These are phyloP conservation scores for Theobroma grandiflorum DNA, from an alignment of 441 rosid species.

Conservation along the genomic window DNA sequence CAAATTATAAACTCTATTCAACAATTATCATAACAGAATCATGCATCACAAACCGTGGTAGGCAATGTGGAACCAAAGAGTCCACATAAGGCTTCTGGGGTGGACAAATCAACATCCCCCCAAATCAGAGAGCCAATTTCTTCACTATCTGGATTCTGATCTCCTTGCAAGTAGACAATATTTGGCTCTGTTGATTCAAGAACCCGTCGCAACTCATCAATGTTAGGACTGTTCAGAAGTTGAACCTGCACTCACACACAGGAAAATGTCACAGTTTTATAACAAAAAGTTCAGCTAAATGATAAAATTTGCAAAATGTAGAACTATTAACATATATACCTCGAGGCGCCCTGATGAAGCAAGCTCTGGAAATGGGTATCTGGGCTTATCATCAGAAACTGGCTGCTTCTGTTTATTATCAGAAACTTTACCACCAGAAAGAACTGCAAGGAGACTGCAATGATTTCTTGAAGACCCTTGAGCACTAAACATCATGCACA, in stretches of 20 bases:
- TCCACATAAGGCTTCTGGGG: constrained; percentile 68
- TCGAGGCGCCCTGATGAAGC: constrained; percentile 90
- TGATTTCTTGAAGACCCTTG: constrained; percentile 91
- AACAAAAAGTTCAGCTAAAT: neutral
- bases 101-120: constrained; percentile 73
- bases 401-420: constrained; percentile 58
- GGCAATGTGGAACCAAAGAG: constrained; percentile 83
- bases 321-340: constrained; percentile 47
- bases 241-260: constrained; percentile 69
- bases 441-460: constrained; percentile 85
- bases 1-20: constrained; percentile 3
- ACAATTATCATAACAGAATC: constrained; percentile 10
- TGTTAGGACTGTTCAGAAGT: constrained; percentile 72
- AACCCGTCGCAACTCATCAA: constrained; percentile 68
- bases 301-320: neutral
- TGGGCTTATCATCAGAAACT: constrained; percentile 52
- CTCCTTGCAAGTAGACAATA: constrained; percentile 90
- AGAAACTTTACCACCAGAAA: constrained; percentile 55
- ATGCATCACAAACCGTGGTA: constrained; percentile 69
- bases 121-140: constrained; percentile 73
- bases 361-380: constrained; percentile 86
- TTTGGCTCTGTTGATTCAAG: constrained; percentile 68
- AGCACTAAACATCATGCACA: constrained; percentile 90
- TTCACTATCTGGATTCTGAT: constrained; percentile 62
- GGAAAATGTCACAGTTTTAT: constrained; percentile 14